A percentile compares a stretch with the other conserved stretches of the same genome.
phyloP scores from a whole-genome alignment of 1,284 basidiomycete species.

The Malassezia sp. region DNA sequence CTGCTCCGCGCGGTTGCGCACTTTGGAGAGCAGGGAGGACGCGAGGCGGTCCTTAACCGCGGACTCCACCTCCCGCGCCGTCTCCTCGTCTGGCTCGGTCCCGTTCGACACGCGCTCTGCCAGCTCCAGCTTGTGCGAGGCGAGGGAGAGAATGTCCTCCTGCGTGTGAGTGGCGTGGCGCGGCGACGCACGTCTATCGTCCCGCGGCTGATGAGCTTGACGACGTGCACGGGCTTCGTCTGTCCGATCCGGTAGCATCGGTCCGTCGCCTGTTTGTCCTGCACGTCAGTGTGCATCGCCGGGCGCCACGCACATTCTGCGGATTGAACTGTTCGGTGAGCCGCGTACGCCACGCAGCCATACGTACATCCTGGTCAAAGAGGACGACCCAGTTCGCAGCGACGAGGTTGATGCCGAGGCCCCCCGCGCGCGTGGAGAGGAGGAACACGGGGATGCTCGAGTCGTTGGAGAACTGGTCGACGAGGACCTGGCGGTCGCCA shows the following conservation, averaged over 20 bases:
- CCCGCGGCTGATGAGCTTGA: slow-evolving; percentile 81
- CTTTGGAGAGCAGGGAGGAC: slow-evolving; percentile 24
- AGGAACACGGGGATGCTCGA: slow-evolving; percentile 81
- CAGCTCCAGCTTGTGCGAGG: slow-evolving; percentile 33
- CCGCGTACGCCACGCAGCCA: no score
- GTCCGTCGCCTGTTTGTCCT: slow-evolving; percentile 91
- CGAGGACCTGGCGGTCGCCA: slow-evolving; percentile 78
- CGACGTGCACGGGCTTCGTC: slow-evolving; percentile 71
- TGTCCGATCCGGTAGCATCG: slow-evolving; percentile 97
- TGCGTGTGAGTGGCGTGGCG: no score
- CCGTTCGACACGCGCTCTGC: slow-evolving; percentile 38
- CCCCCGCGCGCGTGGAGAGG: slow-evolving; percentile 83
- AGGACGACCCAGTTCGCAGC: slow-evolving; percentile 58
- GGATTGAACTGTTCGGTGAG: no score
- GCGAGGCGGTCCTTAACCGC: slow-evolving; percentile 18
- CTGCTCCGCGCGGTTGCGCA: slow-evolving; percentile 21
- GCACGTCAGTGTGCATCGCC: no score
- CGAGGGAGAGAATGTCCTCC: slow-evolving; percentile 34
- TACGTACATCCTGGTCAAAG: slow-evolving; percentile 99
- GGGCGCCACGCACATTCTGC: no score
- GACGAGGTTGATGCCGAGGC: slow-evolving; percentile 50
- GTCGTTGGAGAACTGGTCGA: slow-evolving; percentile 95
- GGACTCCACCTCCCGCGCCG: slow-evolving; percentile 24
- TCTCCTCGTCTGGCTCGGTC: slow-evolving; percentile 18
- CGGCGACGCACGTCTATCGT: no score